These are phyloP conservation scores for Thielaviopsis punctulata DNA, from an alignment of 2,329 filamentous ascomycete species.

Conservation along the genomic window DNA sequence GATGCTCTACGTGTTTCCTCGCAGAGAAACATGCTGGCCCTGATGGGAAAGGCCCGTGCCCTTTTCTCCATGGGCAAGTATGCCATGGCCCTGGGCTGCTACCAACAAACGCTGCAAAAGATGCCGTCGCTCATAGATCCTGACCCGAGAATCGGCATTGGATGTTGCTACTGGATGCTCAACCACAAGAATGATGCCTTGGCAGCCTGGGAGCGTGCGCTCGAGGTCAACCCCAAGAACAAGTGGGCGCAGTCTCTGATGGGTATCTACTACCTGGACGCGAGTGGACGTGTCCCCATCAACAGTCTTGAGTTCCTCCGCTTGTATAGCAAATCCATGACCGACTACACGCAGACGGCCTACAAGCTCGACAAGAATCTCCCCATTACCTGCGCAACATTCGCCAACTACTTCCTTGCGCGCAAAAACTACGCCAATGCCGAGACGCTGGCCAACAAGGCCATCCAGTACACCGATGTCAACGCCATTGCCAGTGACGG, in stretches of 20 bases:
- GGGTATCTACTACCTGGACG: slow-evolving; percentile 75
- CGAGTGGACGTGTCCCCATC: slow-evolving; percentile 65
- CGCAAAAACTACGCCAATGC: slow-evolving; percentile 67
- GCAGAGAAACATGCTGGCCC: slow-evolving; percentile 77
- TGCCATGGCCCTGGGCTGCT: slow-evolving; percentile 62
- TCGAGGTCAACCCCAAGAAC: slow-evolving; percentile 67
- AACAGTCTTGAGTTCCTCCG: slow-evolving; percentile 71
- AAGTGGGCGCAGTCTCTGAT: slow-evolving; percentile 84
- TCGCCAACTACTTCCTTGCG: slow-evolving; percentile 77
- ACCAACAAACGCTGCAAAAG: slow-evolving; percentile 73
- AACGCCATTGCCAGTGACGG: slow-evolving; percentile 94
- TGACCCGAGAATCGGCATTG: slow-evolving; percentile 88
- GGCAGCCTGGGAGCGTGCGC: slow-evolving; percentile 69
- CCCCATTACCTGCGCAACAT: slow-evolving; percentile 76
- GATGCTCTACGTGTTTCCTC: slow-evolving; percentile 75
- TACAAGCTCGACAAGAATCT: slow-evolving; percentile 88
- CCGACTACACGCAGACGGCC: slow-evolving; percentile 79
- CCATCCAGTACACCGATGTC: slow-evolving; percentile 89
- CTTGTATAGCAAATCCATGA: slow-evolving; percentile 87
- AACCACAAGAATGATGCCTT: slow-evolving; percentile 89
- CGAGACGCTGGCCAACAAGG: slow-evolving; percentile 74
- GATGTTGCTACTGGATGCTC: slow-evolving; percentile 92
- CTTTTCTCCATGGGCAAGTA: slow-evolving; percentile 77
- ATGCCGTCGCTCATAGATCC: slow-evolving; percentile 82
- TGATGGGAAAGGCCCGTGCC: slow-evolving; percentile 76